A percentile compares a stretch with the other conserved stretches of the same genome.
These are phyloP conservation scores for Neocatenulostroma microsporum DNA, from an alignment of 2,329 filamentous ascomycete genomes.

Conservation along the genomic window DNA sequence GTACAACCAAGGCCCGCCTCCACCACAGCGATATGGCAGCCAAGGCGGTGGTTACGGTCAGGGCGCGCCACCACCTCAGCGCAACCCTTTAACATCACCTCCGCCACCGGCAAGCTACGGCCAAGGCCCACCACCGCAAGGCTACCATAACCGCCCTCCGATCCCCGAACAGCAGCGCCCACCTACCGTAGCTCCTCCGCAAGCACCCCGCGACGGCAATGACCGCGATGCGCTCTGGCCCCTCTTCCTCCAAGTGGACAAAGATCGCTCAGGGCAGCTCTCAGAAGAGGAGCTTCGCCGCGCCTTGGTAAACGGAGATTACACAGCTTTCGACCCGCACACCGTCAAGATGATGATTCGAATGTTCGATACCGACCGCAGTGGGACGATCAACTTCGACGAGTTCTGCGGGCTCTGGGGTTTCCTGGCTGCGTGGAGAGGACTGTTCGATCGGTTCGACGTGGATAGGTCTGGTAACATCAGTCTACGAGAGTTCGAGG, in stretches of 20 bases:
- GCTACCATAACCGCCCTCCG: constrained; percentile 56
- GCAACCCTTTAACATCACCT: constrained; percentile 35
- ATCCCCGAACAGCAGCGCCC: constrained; percentile 39
- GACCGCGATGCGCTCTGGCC: constrained; percentile 68
- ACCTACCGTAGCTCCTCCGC: constrained; percentile 42
- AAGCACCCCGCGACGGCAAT: constrained; percentile 48
- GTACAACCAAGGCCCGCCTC: constrained; percentile 17
- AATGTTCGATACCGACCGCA: constrained; percentile 94
- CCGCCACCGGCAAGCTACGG: constrained; percentile 46
- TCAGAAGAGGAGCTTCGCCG: constrained; percentile 80
- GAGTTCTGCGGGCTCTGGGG: constrained; percentile 97
- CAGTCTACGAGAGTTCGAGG: constrained; percentile 74
- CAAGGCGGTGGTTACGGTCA: constrained; percentile 9
- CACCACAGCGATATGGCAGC: constrained; percentile 15
- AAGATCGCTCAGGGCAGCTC: constrained; percentile 70
- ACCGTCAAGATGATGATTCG: constrained; percentile 99
- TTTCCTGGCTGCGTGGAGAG: constrained; percentile 88
- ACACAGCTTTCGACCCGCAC: constrained; percentile 83
- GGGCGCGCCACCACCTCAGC: constrained; percentile 13
- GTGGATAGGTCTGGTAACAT: constrained; percentile 66
- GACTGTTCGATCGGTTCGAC: constrained; percentile 63
- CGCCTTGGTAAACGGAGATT: constrained; percentile 93
- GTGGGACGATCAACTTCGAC: constrained; percentile 82
- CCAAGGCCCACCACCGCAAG: constrained; percentile 50
- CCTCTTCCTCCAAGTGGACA: constrained; percentile 86